Conservation (phyloP, 2,329 filamentous ascomycete genomes). For the Ustulina deusta region DNA sequence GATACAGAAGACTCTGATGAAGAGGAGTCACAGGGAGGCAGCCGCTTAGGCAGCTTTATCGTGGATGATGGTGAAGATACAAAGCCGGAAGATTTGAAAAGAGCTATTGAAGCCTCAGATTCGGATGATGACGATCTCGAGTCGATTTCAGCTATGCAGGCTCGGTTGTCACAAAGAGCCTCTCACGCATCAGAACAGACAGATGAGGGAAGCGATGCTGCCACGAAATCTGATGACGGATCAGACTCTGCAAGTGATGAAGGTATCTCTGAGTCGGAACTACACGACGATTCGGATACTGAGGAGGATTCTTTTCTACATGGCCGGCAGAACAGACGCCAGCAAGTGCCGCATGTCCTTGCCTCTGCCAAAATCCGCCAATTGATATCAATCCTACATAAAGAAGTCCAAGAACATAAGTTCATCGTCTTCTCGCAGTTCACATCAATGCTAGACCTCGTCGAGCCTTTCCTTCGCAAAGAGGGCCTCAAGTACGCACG, state of each 20-base stretch:
- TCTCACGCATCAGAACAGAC: slow-evolving; percentile 34
- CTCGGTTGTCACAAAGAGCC: slow-evolving; percentile 38
- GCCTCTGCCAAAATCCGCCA: slow-evolving; percentile 93
- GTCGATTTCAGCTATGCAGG: slow-evolving; percentile 47
- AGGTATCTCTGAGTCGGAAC: slow-evolving; percentile 57
- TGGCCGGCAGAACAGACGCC: slow-evolving; percentile 49
- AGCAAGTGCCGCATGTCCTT: slow-evolving; percentile 65
- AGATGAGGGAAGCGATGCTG: slow-evolving; percentile 34
- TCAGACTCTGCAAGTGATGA: slow-evolving; percentile 48
- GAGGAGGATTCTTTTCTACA: slow-evolving; percentile 50
- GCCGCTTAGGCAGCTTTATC: slow-evolving; percentile 67
- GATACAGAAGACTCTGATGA: slow-evolving; percentile 76
- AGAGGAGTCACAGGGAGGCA: slow-evolving; percentile 60
- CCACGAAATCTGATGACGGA: slow-evolving; percentile 45
- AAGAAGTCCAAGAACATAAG: slow-evolving; percentile 85
- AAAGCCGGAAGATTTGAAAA: slow-evolving; percentile 47
- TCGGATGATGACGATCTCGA: slow-evolving; percentile 49
- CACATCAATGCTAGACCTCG: slow-evolving; percentile 96
- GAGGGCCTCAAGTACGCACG: slow-evolving; percentile 83
- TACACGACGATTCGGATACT: slow-evolving; percentile 56
- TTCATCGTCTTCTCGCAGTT: slow-evolving; percentile 99
- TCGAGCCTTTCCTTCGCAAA: slow-evolving; percentile 87
- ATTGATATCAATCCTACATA: slow-evolving; percentile 81
- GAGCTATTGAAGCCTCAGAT: slow-evolving; percentile 46
- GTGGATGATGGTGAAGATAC: slow-evolving; percentile 62